Percentiles rank a stretch among this genome's conserved stretches.
Conservation (phyloP, 257 asterid genomes). For the Petunia axillaris region DNA sequence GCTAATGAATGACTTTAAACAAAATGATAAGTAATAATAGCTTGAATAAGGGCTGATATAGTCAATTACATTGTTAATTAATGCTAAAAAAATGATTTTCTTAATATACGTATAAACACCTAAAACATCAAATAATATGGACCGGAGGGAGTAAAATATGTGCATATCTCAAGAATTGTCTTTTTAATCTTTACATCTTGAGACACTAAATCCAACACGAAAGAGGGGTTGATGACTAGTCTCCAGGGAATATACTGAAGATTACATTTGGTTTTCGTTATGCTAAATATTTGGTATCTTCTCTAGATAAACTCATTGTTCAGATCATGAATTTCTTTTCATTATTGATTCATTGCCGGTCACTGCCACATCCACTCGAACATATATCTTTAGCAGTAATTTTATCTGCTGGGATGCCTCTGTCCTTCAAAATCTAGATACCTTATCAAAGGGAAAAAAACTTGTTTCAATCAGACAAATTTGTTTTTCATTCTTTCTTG, state of each 20-base stretch:
- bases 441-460: not conserved
- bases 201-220: no score
- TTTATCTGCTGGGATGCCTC: not conserved
- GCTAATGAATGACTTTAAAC: no score
- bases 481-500: not conserved
- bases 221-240: not conserved
- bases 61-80: no score
- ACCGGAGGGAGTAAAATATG: not conserved
- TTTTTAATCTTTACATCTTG: not conserved
- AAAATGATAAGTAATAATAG: no score
- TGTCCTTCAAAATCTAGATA: not conserved
- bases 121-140: no score
- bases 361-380: not conserved
- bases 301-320: not conserved
- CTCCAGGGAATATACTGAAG: not conserved
- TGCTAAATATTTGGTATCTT: not conserved
- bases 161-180: not conserved
- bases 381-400: not conserved
- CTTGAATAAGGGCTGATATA: no score
- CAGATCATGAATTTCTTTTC: not conserved
- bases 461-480: not conserved
- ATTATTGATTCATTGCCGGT: not conserved
- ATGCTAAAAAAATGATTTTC: no score
- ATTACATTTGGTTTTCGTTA: not conserved
- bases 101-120: no score